Base-by-base conservation (phyloP, 495 filamentous ascomycete species). In the Cryomyces minteri region DNA sequence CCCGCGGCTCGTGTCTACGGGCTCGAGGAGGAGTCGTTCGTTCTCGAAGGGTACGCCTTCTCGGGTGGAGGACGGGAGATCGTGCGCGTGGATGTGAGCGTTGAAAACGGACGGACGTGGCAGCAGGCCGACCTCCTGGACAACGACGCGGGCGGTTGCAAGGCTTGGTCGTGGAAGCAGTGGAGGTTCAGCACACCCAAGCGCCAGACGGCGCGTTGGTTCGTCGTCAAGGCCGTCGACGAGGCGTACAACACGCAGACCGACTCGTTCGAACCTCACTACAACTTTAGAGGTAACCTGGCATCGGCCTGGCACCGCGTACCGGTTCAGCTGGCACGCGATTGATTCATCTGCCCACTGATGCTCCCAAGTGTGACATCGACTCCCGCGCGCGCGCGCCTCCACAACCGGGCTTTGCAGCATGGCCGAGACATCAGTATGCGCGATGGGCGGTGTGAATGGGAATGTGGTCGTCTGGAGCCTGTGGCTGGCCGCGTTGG, bases 371-470 rank as follows among this genome's bases (percentile, higher is more conserved):
- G n/a, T n/a, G n/a, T n/a, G n/a, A n/a, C n/a, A n/a, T n/a, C n/a
- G n/a, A n/a, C n/a, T n/a, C n/a, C n/a, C n/a, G n/a, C n/a, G n/a
- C n/a, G n/a, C n/a, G n/a, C n/a, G n/a, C n/a, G n/a, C n/a, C n/a
- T n/a, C n/a, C n/a, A n/a, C n/a, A n/a, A n/a, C n/a, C n/a, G n/a
- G n/a, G n/a, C n/a, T n/a, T n/a, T n/a, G n/a, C n/a, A n/a, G n/a
- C n/a, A n/a, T n/a, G n/a, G n/a, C n/a, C n/a, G n/a, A n/a, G n/a
- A n/a, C n/a, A n/a, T n/a, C n/a, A n/a, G n/a, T n/a, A n/a, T n/a
- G n/a, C n/a, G n/a, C n/a, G n/a, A n/a, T n/a, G n/a, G n/a, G 82
- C 59, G 87, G 87, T 46, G 87, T 96, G 41, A 92, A 98, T 63
- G 90, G 90, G 44, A 79, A 90, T 63, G 70, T 96, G 47, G 92